Base-by-base conservation (phyloP, 805 yeast species). In the Barnettozyma siamensis region DNA sequence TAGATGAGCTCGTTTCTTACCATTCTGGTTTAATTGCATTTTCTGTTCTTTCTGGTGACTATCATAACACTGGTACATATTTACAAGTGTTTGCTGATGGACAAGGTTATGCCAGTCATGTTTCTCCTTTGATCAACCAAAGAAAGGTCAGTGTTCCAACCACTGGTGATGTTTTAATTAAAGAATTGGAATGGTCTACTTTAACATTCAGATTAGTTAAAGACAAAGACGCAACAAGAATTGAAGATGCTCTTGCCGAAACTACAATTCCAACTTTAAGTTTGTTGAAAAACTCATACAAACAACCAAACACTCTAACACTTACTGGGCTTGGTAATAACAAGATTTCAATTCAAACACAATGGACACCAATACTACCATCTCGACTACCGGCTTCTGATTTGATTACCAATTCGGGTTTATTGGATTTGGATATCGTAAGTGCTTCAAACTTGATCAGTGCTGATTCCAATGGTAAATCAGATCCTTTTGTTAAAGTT, bases 401-500 rank as follows among this genome's bases (percentile, higher is more conserved):
- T 63, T 69, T 83, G 33, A 76, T 81, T 47, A 74, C 81, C 37
- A 83, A 88, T 60, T 71, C 79, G 43, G 99, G 99, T 59, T 67
- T 66, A 23, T 62, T 91, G 50, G 70, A 69, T 18, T 70, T 88
- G 28, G 76, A 73, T 24, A 70, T 86, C 5, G 49, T 80, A 34
- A 68, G 70, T 37, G 98, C 93, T 3, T 72, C 72, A 13, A 75
- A 76, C 38, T 70, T 93, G 44, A 77, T 83, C 31, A 73, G 96
- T 12, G 94, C 89, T n/a, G 99, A 93, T 64, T 69, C 85, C 24
- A 83, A 82, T 52, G 98, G 98, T 38, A 83, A 84, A 59, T 87
- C 96, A 3, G 99, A 93, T 64, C 99, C 99, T 41, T 91, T 80
- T 60, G 72, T 79, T 45, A 75, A 79, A 54, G 72, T 88, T 47